Base-by-base conservation (phyloP, 179 eudicot genomes). In the Silene vulgaris region DNA sequence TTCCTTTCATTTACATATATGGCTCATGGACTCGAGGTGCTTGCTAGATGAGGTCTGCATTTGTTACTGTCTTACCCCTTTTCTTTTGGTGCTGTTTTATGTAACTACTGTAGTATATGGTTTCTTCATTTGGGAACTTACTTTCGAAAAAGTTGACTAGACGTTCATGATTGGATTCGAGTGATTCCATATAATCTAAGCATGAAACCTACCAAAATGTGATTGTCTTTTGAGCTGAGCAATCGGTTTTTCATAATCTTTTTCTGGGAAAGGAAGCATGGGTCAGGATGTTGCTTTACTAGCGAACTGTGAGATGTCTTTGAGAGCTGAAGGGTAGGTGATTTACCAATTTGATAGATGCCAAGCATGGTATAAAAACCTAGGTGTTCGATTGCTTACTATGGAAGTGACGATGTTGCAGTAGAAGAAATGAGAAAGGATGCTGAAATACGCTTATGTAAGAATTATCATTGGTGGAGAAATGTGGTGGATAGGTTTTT, bases 71-170 rank as follows among this genome's bases (percentile, higher is more conserved):
- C 26, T n/a, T 43, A n/a, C 35, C 68, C 20, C 43, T 20, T 32
- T 54, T 56, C 20, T 8, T 50, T 20, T 30, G 37, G 19, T 72
- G 20, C 7, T 2, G n/a, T 37, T 76, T 3, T 56, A 73, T 57
- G 74, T 17, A 59, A 26, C 43, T 30, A 69, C 29, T 69, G 17
- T 76, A 57, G 74, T 8, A 67, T 67, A 37, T 37, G 43, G 43
- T 7, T 11, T 26, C 14, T 64, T 64, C 20, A 26, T 23, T 4
- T 28, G n/a, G 32, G 7, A 28, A 64, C 16, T 12, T 64, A 4
- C 13, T 14, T 0, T 28, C 8, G 8, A 37, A 37, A 37, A 37
- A 37, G 43, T 64, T 63, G 28, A 23, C 20, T 17, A 4, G 13
- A 67, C 12, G 14, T 67, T 66, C 48, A 30, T 37, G 52, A 67